A percentile compares a stretch with the other conserved stretches of the same genome.
Conservation (phyloP, 805 yeast genomes). For the Saturnispora kantuleensis region DNA sequence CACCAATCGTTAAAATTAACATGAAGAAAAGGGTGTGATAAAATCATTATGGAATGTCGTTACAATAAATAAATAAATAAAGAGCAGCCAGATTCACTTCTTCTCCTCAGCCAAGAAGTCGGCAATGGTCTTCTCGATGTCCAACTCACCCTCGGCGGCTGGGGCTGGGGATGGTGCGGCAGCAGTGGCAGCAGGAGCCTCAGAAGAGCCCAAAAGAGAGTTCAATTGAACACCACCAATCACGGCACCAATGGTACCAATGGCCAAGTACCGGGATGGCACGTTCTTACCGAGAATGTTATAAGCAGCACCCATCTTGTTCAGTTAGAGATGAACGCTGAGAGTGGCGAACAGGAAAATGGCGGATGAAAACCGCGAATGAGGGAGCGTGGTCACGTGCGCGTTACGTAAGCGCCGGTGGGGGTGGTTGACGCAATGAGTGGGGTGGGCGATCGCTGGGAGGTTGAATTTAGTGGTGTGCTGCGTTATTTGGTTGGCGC, state of each 20-base stretch:
- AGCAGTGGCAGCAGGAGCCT: slow-evolving; percentile 10
- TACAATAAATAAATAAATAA: neutral
- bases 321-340: neutral
- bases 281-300: slow-evolving; percentile 74
- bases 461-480: no score
- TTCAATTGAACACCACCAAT: slow-evolving; percentile 34
- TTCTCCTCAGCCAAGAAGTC: slow-evolving; percentile 19
- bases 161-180: slow-evolving; percentile 11
- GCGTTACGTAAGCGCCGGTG: no score
- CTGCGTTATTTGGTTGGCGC: no score
- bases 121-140: slow-evolving; percentile 26
- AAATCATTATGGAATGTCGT: neutral
- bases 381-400: neutral
- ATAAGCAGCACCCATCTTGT: slow-evolving; percentile 72
- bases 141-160: slow-evolving; percentile 20
- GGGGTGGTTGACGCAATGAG: no score
- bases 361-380: neutral
- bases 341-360: neutral
- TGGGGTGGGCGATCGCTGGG: no score
- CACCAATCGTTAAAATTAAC: slow-evolving; percentile 80
- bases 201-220: slow-evolving; percentile 35
- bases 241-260: slow-evolving; percentile 68
- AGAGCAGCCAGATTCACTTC: neutral
- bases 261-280: slow-evolving; percentile 74
- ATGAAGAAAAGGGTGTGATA: slow-evolving; percentile 24